These are phyloP conservation scores for Porcisia deanei DNA, from an alignment of 208 protist species.

Conservation along the genomic window DNA sequence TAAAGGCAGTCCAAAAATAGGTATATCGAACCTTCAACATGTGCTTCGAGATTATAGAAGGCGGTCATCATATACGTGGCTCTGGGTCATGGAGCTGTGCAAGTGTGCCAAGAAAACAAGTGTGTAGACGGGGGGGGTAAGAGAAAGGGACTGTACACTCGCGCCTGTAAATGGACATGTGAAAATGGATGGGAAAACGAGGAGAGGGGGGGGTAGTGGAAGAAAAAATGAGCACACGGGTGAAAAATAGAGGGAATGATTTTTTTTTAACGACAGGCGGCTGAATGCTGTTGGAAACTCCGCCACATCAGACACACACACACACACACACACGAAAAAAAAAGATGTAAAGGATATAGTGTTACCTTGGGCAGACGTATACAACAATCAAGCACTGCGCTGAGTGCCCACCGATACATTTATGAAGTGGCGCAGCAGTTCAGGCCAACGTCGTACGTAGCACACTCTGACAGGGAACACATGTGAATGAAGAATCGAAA, in stretches of 20 bases:
- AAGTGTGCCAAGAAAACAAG: neutral
- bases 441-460: neutral
- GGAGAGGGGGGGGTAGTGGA: neutral
- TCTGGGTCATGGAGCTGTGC: neutral
- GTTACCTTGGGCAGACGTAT: neutral
- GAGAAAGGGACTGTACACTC: neutral
- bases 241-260: neutral
- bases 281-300: neutral
- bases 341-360: neutral
- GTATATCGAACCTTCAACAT: neutral
- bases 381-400: neutral
- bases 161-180: conserved; percentile 1
- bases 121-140: neutral
- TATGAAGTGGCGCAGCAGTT: neutral
- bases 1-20: neutral
- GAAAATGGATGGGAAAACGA: neutral
- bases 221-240: neutral
- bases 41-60: neutral
- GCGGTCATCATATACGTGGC: neutral
- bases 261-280: neutral
- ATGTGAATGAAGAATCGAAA: too few relatives aligned
- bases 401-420: too few relatives aligned
- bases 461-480: neutral
- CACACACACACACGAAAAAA: neutral
- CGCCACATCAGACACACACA: conserved; percentile 1